phyloP scores from a whole-genome alignment of 2,329 filamentous ascomycete species.

The Zelopaecilomyces penicillatus region DNA sequence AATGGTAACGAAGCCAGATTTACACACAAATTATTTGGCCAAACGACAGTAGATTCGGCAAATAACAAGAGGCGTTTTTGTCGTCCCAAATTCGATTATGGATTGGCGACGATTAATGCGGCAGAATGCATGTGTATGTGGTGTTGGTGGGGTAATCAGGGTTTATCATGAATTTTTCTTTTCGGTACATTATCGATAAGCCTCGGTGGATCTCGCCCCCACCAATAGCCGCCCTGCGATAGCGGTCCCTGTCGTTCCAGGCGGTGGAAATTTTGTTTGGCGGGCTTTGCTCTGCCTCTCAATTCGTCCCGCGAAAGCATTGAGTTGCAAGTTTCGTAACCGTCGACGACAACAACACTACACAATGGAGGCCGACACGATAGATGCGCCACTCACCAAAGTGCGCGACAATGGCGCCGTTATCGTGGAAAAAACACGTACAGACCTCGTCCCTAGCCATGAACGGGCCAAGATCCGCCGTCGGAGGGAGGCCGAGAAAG shows the following conservation, averaged over 20 bases:
- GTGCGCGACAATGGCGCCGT: slow-evolving; percentile 45
- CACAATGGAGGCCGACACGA: slow-evolving; percentile 31
- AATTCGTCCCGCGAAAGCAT: background rate
- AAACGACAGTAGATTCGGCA: too few relatives aligned
- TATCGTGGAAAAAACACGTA: slow-evolving; percentile 38
- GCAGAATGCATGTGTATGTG: slow-evolving; percentile 10
- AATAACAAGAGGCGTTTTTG: too few relatives aligned
- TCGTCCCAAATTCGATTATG: background rate
- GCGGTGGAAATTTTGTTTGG: slow-evolving; percentile 27
- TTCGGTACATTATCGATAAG: slow-evolving; percentile 29
- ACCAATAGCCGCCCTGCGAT: slow-evolving; percentile 22
- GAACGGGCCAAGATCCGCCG: slow-evolving; percentile 45
- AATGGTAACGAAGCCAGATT: slow-evolving; percentile 68
- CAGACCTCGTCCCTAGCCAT: slow-evolving; percentile 42
- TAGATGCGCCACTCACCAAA: slow-evolving; percentile 25
- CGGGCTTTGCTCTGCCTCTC: background rate
- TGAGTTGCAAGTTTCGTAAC: slow-evolving; percentile 6
- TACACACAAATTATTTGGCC: background rate
- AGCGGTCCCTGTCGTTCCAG: slow-evolving; percentile 11
- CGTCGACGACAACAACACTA: slow-evolving; percentile 11
- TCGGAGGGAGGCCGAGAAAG: slow-evolving; percentile 56
- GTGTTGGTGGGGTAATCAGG: slow-evolving; percentile 27
- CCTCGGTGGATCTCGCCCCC: background rate
- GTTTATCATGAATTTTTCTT: slow-evolving; percentile 31
- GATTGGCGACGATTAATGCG: slow-evolving; percentile 1